Conservation (phyloP, 2,329 filamentous ascomycete genomes). For the Clonostachys solani region DNA sequence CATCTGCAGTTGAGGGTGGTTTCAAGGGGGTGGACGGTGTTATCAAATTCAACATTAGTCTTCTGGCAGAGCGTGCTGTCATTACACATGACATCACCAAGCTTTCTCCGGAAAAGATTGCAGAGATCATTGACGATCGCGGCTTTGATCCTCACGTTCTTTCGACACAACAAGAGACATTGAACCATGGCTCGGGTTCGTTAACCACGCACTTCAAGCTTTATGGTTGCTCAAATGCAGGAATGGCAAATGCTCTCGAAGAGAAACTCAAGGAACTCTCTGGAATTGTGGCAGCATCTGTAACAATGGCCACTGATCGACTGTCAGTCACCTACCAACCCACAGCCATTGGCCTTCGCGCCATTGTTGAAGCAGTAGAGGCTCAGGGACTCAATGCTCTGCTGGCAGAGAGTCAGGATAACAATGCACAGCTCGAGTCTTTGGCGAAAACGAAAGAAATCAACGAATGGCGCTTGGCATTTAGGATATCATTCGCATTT, state of each 20-base stretch:
- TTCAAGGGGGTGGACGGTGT: slow-evolving; percentile 76
- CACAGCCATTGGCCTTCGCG: slow-evolving; percentile 69
- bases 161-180: slow-evolving; percentile 62
- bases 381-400: slow-evolving; percentile 82
- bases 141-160: slow-evolving; percentile 86
- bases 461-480: slow-evolving; percentile 82
- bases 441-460: slow-evolving; percentile 96
- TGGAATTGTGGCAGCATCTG: slow-evolving; percentile 69
- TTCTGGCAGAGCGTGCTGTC: slow-evolving; percentile 88
- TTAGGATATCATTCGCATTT: slow-evolving; percentile 73
- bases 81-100: slow-evolving; percentile 75
- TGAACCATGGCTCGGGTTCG: slow-evolving; percentile 48
- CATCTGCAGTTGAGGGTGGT: slow-evolving; percentile 80
- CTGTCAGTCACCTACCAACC: slow-evolving; percentile 72
- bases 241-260: slow-evolving; percentile 69
- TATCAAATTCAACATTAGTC: slow-evolving; percentile 87
- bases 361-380: slow-evolving; percentile 79
- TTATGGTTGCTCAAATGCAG: slow-evolving; percentile 72
- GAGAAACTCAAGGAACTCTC: slow-evolving; percentile 57
- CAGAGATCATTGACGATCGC: slow-evolving; percentile 79
- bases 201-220: slow-evolving; percentile 72
- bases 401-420: slow-evolving; percentile 87
- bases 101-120: slow-evolving; percentile 69
- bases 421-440: slow-evolving; percentile 93
- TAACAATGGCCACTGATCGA: slow-evolving; percentile 71